Percentiles rank a stretch among this genome's conserved stretches.
These are phyloP conservation scores for Tricholoma terreum DNA, from an alignment of 768 basidiomycete genomes.

Conservation along the genomic window DNA sequence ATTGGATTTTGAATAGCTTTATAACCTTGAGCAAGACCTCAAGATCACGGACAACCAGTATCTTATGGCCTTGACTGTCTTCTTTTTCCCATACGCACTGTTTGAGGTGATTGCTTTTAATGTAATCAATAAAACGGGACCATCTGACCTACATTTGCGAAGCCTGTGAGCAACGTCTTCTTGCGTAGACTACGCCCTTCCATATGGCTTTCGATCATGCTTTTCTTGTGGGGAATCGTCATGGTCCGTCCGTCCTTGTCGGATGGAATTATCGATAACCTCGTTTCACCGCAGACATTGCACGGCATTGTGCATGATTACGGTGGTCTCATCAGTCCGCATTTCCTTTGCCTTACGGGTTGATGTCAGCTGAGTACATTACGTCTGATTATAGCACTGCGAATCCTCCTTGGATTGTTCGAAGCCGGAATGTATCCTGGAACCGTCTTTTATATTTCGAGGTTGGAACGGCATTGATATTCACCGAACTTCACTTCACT, in stretches of 20 bases:
- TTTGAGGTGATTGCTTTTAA: conserved; percentile 51
- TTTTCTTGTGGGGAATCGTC: conserved; percentile 45
- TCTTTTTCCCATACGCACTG: conserved; percentile 72
- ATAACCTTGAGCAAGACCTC: conserved; percentile 53
- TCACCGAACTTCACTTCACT: not conserved
- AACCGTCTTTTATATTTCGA: conserved; percentile 61
- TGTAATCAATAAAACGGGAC: not conserved
- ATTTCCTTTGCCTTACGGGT: not conserved
- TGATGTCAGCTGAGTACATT: not conserved
- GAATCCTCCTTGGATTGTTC: conserved; percentile 59
- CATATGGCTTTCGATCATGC: conserved; percentile 57
- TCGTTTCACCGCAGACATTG: conserved; percentile 39
- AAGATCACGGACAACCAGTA: conserved; percentile 63
- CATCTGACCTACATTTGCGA: not conserved
- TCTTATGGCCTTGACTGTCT: conserved; percentile 64
- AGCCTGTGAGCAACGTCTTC: conserved; percentile 65
- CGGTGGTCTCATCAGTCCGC: conserved; percentile 57
- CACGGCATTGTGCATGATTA: conserved; percentile 63
- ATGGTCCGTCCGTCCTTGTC: conserved; percentile 33
- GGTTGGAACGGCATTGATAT: conserved; percentile 29
- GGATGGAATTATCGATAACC: not conserved
- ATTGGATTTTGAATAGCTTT: conserved; percentile 45
- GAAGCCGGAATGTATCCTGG: conserved; percentile 61
- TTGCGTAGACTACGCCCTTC: conserved; percentile 61
- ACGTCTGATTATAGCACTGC: conserved; percentile 38